Percentiles rank a stretch among this genome's conserved stretches.
Conservation (phyloP, 805 yeast species). For the Ogataea methylovora region DNA sequence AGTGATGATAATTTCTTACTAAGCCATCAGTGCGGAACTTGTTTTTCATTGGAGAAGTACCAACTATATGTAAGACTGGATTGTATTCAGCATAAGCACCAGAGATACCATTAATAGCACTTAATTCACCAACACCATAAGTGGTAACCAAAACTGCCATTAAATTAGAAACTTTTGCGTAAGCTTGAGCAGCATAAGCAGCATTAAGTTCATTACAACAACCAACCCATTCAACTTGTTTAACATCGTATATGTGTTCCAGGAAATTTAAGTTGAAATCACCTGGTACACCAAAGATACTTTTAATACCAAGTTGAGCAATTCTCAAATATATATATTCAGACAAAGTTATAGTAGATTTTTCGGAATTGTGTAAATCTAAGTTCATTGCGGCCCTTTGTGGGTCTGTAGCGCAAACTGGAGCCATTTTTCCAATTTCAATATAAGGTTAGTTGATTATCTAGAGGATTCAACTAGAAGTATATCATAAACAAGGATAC, state of each 20-base stretch:
- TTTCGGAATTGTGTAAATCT: not conserved
- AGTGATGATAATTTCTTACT: slow-evolving; percentile 45
- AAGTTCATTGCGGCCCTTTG: not conserved
- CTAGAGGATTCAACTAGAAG: too few species aligned
- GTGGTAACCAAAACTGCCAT: slow-evolving; percentile 39
- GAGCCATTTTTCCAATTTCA: not conserved
- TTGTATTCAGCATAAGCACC: slow-evolving; percentile 41
- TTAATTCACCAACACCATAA: slow-evolving; percentile 44
- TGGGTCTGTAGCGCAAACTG: not conserved
- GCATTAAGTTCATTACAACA: slow-evolving; percentile 46
- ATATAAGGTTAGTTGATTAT: too few species aligned
- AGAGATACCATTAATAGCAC: slow-evolving; percentile 42
- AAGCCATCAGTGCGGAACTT: slow-evolving; percentile 6
- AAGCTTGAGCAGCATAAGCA: slow-evolving; percentile 44
- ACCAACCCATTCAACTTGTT: slow-evolving; percentile 30
- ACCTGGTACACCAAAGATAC: slow-evolving; percentile 54
- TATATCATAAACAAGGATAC: too few species aligned
- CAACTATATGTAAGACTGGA: slow-evolving; percentile 44
- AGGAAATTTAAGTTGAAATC: slow-evolving; percentile 47
- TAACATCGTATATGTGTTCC: slow-evolving; percentile 33
- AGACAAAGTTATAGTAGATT: slow-evolving; percentile 21
- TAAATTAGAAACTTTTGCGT: slow-evolving; percentile 27
- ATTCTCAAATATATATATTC: slow-evolving; percentile 41
- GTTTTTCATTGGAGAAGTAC: slow-evolving; percentile 26
- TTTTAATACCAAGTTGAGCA: slow-evolving; percentile 32